Percentiles rank a stretch among this genome's conserved stretches.
phyloP scores from a whole-genome alignment of 2,329 filamentous ascomycete species.

The Trichoderma sp. region DNA sequence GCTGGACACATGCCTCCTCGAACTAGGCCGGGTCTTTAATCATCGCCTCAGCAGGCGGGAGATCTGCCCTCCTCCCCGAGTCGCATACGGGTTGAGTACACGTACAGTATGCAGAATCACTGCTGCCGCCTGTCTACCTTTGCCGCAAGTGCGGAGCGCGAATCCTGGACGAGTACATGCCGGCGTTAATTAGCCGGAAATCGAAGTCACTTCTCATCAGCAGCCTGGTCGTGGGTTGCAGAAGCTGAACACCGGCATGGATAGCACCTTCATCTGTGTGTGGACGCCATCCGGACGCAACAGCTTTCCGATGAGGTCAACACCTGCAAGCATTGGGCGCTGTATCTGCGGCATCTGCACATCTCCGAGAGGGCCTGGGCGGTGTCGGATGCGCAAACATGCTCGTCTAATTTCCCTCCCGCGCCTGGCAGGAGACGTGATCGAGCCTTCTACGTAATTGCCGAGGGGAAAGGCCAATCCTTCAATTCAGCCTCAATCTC shows the following conservation, averaged over 20 bases:
- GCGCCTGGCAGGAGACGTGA: slow-evolving; percentile 15
- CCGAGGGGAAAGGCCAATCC: slow-evolving; percentile 17
- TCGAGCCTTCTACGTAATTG: slow-evolving; percentile 18
- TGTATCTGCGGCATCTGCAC: slow-evolving; percentile 1
- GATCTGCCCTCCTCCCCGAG: slow-evolving; percentile 20
- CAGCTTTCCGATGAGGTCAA: neutral
- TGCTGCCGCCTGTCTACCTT: slow-evolving; percentile 10
- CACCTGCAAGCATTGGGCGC: neutral
- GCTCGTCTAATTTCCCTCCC: slow-evolving; percentile 23
- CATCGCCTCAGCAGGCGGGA: slow-evolving; percentile 25
- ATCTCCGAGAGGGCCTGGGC: slow-evolving; percentile 9
- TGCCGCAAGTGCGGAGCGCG: slow-evolving; percentile 11
- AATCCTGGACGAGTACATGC: neutral
- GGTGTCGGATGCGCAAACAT: neutral
- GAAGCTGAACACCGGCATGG: slow-evolving; percentile 21
- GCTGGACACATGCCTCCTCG: slow-evolving; percentile 18
- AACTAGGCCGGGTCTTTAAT: slow-evolving; percentile 24
- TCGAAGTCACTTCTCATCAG: slow-evolving; percentile 15
- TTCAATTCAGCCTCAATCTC: slow-evolving; percentile 25
- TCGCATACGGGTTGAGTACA: slow-evolving; percentile 12
- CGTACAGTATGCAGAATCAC: slow-evolving; percentile 13
- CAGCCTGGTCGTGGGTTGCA: slow-evolving; percentile 6
- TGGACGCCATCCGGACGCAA: neutral
- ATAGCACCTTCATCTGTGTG: neutral
- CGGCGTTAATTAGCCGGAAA: slow-evolving; percentile 24